phyloP scores from a whole-genome alignment of 1,139 yeast genomes.

The Magnusiomyces tetraspermus region DNA sequence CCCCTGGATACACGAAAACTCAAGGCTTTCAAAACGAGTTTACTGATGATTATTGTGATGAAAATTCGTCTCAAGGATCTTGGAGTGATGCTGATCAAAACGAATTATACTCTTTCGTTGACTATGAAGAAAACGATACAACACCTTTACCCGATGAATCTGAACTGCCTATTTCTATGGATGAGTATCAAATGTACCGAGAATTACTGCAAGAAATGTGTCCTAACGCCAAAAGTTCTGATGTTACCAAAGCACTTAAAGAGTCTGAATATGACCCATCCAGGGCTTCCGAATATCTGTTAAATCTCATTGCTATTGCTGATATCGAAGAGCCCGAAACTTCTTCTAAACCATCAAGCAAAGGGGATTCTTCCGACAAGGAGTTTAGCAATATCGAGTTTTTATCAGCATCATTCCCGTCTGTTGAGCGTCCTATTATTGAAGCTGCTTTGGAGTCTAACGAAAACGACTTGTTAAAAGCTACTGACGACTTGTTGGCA shows the following conservation, averaged over 20 bases:
- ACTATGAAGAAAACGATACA: too few relatives aligned
- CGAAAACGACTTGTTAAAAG: background rate
- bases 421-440: background rate
- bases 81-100: too few relatives aligned
- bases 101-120: too few relatives aligned
- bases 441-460: background rate
- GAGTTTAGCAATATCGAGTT: background rate
- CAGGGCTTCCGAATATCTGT: constrained; percentile 13
- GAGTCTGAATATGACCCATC: constrained; percentile 8
- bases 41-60: too few relatives aligned
- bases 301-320: background rate
- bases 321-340: background rate
- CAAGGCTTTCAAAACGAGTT: too few relatives aligned
- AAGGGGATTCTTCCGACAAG: too few relatives aligned
- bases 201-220: background rate
- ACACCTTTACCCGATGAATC: too few relatives aligned
- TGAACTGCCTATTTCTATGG: background rate
- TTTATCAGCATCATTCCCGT: background rate
- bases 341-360: background rate
- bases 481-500: background rate
- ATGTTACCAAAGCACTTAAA: background rate
- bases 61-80: too few relatives aligned
- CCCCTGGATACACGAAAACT: too few relatives aligned
- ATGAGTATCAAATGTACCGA: background rate
- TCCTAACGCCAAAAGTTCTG: background rate